Evolutionary conservation across 371 early-diverging fungal genomes (phyloP).

Genomic region (Smittium mucronatum): DNA sequence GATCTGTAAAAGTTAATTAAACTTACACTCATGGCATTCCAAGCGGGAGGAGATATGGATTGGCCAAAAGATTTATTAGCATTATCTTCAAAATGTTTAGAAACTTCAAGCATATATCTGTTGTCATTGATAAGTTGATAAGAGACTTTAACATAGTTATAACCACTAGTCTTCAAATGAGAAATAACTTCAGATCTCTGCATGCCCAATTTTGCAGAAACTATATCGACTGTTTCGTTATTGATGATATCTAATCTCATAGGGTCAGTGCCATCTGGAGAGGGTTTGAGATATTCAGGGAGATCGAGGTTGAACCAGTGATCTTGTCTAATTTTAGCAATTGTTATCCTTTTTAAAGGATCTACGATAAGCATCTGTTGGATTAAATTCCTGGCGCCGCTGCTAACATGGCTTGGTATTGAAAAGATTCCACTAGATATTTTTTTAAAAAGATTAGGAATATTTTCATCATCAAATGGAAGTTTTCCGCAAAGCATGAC

Average conservation of each 20-base stretch:
- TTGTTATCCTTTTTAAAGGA: conserved; percentile 85
- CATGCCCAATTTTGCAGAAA: conserved; percentile 77
- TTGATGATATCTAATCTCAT: conserved; percentile 50
- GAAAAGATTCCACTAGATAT: conserved; percentile 85
- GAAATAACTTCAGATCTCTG: conserved; percentile 47
- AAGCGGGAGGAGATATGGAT: conserved; percentile 35
- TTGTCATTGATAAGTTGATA: conserved; percentile 85
- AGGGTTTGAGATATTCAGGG: conserved; percentile 79
- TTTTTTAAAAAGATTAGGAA: conserved; percentile 83
- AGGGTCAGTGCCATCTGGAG: conserved; percentile 44
- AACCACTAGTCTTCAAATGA: conserved; percentile 59
- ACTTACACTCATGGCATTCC: conserved; percentile 16
- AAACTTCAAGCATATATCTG: conserved; percentile 43
- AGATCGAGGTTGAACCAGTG: conserved; percentile 82
- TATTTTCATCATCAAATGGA: conserved; percentile 98
- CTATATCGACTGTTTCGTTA: conserved; percentile 56
- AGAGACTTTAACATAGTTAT: conserved; percentile 86
- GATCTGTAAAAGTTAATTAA: background rate
- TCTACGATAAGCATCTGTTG: conserved; percentile 91
- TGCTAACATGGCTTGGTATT: conserved; percentile 72
- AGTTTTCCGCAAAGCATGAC: conserved; percentile 98
- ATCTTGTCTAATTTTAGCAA: conserved; percentile 73
- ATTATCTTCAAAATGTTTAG: conserved; percentile 27
- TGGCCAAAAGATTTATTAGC: conserved; percentile 33
- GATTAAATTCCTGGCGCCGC: conserved; percentile 67